A percentile compares a stretch with the other conserved stretches of the same genome.
These are phyloP conservation scores for Tylopilus rubrobrunneus DNA, from an alignment of 768 basidiomycete species.

Conservation along the genomic window DNA sequence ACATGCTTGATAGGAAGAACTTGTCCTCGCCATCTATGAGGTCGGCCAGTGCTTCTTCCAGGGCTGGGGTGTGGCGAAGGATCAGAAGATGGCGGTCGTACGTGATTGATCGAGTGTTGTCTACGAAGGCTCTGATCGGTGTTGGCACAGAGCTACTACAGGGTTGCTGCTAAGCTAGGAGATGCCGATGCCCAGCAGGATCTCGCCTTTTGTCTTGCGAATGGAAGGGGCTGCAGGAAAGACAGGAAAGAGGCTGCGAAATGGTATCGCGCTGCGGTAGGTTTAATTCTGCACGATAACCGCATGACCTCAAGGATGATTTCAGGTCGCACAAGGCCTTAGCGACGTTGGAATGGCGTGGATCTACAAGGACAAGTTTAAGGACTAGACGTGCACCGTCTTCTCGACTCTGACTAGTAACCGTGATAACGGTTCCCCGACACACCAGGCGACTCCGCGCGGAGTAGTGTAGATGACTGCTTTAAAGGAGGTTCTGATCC, in stretches of 20 bases:
- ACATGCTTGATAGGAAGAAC: slow-evolving; percentile 50
- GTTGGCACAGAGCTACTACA: slow-evolving; percentile 66
- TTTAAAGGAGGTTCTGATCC: slow-evolving; percentile 11
- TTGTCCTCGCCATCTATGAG: slow-evolving; percentile 87
- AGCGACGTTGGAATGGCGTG: slow-evolving; percentile 84
- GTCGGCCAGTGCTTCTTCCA: slow-evolving; percentile 92
- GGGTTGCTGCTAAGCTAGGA: slow-evolving; percentile 77
- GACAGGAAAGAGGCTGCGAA: slow-evolving; percentile 81
- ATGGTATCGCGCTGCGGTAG: slow-evolving; percentile 86
- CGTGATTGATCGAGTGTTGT: slow-evolving; percentile 25
- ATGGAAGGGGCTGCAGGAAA: slow-evolving; percentile 88
- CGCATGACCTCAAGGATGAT: slow-evolving; percentile 1
- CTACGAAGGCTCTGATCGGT: not conserved
- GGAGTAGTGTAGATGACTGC: slow-evolving; percentile 6
- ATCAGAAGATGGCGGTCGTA: slow-evolving; percentile 87
- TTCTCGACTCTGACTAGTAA: not conserved
- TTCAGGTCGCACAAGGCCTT: slow-evolving; percentile 61
- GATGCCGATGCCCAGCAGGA: slow-evolving; percentile 87
- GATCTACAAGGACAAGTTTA: slow-evolving; percentile 87
- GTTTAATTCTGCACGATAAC: slow-evolving; percentile 18
- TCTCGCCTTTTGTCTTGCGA: slow-evolving; percentile 79
- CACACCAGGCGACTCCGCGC: slow-evolving; percentile 9
- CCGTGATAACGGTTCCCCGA: slow-evolving; percentile 2
- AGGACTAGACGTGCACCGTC: slow-evolving; percentile 11
- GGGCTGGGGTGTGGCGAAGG: slow-evolving; percentile 85